Conservation (phyloP, 176 grass and related monocot genomes). For the Cocos nucifera region DNA sequence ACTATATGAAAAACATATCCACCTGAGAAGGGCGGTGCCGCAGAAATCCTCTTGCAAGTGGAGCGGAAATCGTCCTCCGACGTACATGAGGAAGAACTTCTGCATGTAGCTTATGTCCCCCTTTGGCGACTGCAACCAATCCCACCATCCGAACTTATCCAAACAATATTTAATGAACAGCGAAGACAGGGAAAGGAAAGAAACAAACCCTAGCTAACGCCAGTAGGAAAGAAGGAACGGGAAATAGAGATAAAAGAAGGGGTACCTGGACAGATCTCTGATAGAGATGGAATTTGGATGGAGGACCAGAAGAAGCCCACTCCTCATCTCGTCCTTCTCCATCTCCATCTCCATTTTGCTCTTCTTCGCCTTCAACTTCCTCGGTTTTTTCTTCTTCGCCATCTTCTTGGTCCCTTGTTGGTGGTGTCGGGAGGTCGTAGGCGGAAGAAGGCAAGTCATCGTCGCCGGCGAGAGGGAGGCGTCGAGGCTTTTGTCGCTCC, state of each 20-base stretch:
- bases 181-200: constrained; percentile 1
- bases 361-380: constrained; percentile 21
- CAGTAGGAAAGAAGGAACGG: background rate
- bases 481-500: constrained; percentile 37
- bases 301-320: constrained; percentile 11
- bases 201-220: background rate
- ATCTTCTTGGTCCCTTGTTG: constrained; percentile 16
- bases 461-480: constrained; percentile 9
- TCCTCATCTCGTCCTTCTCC: constrained; percentile 12
- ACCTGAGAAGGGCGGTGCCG: constrained; percentile 88
- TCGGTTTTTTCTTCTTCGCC: constrained; percentile 19
- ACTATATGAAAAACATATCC: background rate
- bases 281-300: constrained; percentile 83
- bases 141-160: too few relatives aligned
- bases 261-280: constrained; percentile 79
- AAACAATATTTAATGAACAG: background rate
- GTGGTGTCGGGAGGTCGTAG: constrained; percentile 25
- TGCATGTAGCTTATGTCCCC: constrained; percentile 81
- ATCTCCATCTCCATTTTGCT: constrained; percentile 14
- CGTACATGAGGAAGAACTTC: constrained; percentile 91
- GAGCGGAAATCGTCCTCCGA: constrained; percentile 57
- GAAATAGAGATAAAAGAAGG: background rate
- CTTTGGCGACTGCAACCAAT: constrained; percentile 52
- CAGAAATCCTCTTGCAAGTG: constrained; percentile 93
- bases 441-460: constrained; percentile 47